Percentiles rank a stretch among this genome's conserved stretches.
These are phyloP conservation scores for Peribolospora baueri DNA, from an alignment of 768 basidiomycete species.

Conservation along the genomic window DNA sequence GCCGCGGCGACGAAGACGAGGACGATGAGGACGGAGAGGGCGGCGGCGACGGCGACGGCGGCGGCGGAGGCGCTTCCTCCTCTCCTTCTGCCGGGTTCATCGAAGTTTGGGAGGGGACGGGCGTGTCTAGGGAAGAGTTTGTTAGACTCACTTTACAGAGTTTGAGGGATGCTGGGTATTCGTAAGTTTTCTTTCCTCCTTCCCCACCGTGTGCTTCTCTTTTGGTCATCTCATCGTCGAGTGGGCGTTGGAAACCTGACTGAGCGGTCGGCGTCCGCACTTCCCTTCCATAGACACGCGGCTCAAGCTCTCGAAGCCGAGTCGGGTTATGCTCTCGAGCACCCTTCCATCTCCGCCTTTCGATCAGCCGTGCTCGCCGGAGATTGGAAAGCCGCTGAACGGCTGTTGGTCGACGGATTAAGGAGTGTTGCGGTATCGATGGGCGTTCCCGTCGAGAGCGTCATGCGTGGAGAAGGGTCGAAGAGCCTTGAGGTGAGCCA, in stretches of 20 bases:
- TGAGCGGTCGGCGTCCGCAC: background rate
- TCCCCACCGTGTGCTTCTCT: background rate
- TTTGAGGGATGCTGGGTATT: conserved; percentile 22
- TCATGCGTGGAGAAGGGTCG: background rate
- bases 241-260: background rate
- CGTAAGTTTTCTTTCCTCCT: conserved; percentile 14
- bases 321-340: conserved; percentile 22
- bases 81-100: background rate
- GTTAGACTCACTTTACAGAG: conserved; percentile 23
- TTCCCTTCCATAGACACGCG: conserved; percentile 15
- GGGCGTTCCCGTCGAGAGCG: background rate
- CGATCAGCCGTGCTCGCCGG: conserved; percentile 20
- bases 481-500: too few species aligned
- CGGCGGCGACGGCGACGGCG: background rate
- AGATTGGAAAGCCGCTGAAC: conserved; percentile 20
- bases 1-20: background rate
- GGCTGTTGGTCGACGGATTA: conserved; percentile 11
- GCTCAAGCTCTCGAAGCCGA: conserved; percentile 21
- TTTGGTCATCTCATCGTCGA: background rate
- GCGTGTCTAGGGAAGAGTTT: conserved; percentile 21
- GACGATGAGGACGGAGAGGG: conserved; percentile 5
- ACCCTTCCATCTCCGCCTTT: conserved; percentile 16
- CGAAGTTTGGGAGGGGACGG: conserved; percentile 5
- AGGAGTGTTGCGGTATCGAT: too few species aligned
- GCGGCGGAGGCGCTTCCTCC: conserved; percentile 4